Evolutionary conservation across 2,329 filamentous ascomycete genomes (phyloP).

Genomic region (Botrytis squamosa): DNA sequence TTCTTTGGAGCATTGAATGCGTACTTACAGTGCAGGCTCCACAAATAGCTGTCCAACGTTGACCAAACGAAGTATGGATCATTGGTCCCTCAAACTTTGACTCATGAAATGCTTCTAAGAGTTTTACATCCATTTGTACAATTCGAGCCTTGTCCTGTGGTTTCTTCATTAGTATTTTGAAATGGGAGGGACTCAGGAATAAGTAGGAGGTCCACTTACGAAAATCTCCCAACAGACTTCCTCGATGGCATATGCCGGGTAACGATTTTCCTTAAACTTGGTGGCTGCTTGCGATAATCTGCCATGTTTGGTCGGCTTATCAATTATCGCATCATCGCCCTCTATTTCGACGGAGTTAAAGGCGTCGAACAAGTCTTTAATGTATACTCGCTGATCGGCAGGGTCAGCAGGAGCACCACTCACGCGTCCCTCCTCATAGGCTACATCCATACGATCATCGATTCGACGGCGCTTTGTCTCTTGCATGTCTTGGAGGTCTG

Average conservation of each 20-base stretch:
- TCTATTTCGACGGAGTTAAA: conserved; percentile 22
- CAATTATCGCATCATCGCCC: conserved; percentile 22
- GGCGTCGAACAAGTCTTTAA: conserved; percentile 25
- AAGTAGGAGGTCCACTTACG: conserved; percentile 22
- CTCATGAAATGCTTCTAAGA: conserved; percentile 24
- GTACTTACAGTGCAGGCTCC: conserved; percentile 24
- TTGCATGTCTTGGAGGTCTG: background rate
- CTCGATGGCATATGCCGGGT: conserved; percentile 23
- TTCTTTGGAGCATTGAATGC: background rate
- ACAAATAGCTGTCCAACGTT: conserved; percentile 25
- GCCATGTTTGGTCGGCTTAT: conserved; percentile 30
- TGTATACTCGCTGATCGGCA: background rate
- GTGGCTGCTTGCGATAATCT: conserved; percentile 26
- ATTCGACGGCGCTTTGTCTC: background rate
- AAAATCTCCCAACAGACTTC: conserved; percentile 29
- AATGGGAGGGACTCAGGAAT: no score
- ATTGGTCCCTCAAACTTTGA: conserved; percentile 20
- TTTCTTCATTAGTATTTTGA: background rate
- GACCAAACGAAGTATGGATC: conserved; percentile 18
- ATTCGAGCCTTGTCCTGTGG: conserved; percentile 20
- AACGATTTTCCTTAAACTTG: conserved; percentile 22
- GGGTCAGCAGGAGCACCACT: background rate
- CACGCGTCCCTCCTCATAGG: background rate
- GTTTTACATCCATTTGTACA: conserved; percentile 20
- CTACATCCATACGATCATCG: background rate